These are phyloP conservation scores for Globisporangium yorkense DNA, from an alignment of 352 stramenopile species.

Conservation along the genomic window DNA sequence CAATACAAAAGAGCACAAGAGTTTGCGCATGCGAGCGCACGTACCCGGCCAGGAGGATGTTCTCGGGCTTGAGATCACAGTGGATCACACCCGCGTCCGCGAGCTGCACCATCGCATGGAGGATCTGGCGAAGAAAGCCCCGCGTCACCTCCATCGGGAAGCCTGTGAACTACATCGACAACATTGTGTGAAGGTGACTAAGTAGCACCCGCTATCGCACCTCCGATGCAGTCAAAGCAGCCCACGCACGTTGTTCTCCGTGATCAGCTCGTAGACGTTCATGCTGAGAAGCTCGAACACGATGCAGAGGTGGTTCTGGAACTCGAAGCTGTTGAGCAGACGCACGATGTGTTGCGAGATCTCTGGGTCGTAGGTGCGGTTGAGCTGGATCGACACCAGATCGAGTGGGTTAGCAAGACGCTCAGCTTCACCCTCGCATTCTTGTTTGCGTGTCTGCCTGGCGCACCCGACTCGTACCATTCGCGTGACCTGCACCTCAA, in stretches of 20 bases:
- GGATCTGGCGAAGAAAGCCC: constrained; percentile 92
- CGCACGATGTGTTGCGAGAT: constrained; percentile 70
- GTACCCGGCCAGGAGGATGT: constrained; percentile 84
- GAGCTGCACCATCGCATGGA: constrained; percentile 78
- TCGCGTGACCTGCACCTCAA: constrained; percentile 91
- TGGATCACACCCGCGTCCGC: constrained; percentile 93
- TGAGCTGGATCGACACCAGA: constrained; percentile 16
- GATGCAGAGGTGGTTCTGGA: constrained; percentile 91
- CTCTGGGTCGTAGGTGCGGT: constrained; percentile 16
- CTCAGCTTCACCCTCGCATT: not conserved
- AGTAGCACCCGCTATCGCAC: not conserved
- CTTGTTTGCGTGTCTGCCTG: constrained; percentile 22
- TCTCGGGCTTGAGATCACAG: constrained; percentile 97
- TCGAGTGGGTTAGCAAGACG: not conserved
- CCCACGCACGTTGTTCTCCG: constrained; percentile 74
- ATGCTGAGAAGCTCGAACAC: constrained; percentile 92
- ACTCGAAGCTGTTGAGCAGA: constrained; percentile 90
- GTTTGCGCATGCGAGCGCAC: not conserved
- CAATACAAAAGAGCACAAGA: not conserved
- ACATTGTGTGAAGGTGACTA: not conserved
- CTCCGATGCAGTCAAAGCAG: not conserved
- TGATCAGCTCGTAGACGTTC: constrained; percentile 94
- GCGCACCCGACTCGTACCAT: constrained; percentile 69
- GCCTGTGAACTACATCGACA: constrained; percentile 42
- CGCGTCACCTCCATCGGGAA: constrained; percentile 88